Evolutionary conservation across 768 basidiomycete species (phyloP).

Genomic region (Suillus cothurnatus): DNA sequence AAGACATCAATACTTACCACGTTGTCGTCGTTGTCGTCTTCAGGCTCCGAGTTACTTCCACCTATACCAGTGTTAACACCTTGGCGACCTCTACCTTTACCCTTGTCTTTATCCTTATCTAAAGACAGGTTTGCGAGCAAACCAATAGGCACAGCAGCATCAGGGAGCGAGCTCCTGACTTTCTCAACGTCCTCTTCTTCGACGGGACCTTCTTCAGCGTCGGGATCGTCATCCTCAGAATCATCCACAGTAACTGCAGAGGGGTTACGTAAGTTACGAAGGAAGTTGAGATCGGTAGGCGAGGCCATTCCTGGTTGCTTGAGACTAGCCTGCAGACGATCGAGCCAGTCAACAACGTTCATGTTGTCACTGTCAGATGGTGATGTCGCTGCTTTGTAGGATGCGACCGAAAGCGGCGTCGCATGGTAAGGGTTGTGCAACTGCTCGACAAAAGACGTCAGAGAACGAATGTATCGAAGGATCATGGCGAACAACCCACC

Average conservation of each 20-base stretch:
- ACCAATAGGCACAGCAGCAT: constrained; percentile 73
- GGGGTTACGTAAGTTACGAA: constrained; percentile 36
- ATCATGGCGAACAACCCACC: constrained; percentile 38
- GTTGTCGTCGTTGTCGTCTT: constrained; percentile 64
- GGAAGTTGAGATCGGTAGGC: constrained; percentile 27
- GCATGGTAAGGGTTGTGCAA: constrained; percentile 81
- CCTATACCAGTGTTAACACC: constrained; percentile 10
- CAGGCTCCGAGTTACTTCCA: constrained; percentile 31
- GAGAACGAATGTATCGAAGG: constrained; percentile 3
- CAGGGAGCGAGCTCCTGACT: constrained; percentile 56
- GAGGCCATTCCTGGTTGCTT: constrained; percentile 47
- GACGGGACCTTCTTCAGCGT: constrained; percentile 31
- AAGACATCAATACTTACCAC: constrained; percentile 44
- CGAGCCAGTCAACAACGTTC: constrained; percentile 75
- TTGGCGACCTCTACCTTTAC: constrained; percentile 40
- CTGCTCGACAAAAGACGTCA: constrained; percentile 36
- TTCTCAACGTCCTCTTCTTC: constrained; percentile 48
- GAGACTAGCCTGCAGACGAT: constrained; percentile 64
- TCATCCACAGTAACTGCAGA: constrained; percentile 35
- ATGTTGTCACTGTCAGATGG: constrained; percentile 71
- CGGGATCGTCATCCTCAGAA: constrained; percentile 42
- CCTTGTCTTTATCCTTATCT: constrained; percentile 50
- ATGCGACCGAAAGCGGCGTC: constrained; percentile 77
- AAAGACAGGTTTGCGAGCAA: constrained; percentile 74
- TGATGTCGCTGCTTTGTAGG: constrained; percentile 77